These are phyloP conservation scores for Peltaster fructicola DNA, from an alignment of 2,329 filamentous ascomycete genomes.

Conservation along the genomic window DNA sequence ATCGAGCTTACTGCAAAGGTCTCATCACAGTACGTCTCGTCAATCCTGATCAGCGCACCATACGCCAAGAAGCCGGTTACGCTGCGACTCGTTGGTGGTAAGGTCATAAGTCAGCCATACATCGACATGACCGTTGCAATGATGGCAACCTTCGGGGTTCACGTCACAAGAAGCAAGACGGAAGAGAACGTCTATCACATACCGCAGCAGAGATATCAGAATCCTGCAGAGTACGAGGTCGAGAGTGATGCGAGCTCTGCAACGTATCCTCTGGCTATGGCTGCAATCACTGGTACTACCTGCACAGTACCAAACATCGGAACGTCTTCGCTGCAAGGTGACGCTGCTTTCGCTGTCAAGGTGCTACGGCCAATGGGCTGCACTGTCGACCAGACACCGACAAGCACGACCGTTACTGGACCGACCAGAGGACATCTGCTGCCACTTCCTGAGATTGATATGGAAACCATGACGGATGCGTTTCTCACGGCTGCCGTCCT, in stretches of 20 bases:
- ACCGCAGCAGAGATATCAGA: constrained; percentile 65
- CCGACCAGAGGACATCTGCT: constrained; percentile 57
- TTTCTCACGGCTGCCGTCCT: constrained; percentile 91
- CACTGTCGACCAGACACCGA: constrained; percentile 63
- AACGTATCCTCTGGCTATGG: constrained; percentile 85
- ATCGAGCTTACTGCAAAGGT: constrained; percentile 90
- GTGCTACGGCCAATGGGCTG: constrained; percentile 90
- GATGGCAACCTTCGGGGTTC: constrained; percentile 84
- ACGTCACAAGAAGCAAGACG: constrained; percentile 55
- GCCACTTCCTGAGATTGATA: constrained; percentile 69
- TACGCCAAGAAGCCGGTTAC: constrained; percentile 93
- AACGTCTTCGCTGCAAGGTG: constrained; percentile 76
- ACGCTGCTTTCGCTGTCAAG: constrained; percentile 83
- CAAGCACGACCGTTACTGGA: constrained; percentile 82
- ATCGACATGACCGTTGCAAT: constrained; percentile 98
- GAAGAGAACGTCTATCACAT: constrained; percentile 90
- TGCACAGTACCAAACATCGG: constrained; percentile 96
- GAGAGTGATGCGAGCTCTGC: constrained; percentile 97
- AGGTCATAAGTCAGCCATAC: constrained; percentile 90
- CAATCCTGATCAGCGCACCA: constrained; percentile 87
- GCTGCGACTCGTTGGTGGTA: constrained; percentile 78
- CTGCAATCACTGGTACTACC: constrained; percentile 86
- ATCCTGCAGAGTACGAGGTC: constrained; percentile 70
- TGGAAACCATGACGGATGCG: constrained; percentile 98
- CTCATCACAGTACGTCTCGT: constrained; percentile 98